Evolutionary conservation across 1,284 basidiomycete genomes (phyloP).

Genomic region (Cryptococcus sp.): DNA sequence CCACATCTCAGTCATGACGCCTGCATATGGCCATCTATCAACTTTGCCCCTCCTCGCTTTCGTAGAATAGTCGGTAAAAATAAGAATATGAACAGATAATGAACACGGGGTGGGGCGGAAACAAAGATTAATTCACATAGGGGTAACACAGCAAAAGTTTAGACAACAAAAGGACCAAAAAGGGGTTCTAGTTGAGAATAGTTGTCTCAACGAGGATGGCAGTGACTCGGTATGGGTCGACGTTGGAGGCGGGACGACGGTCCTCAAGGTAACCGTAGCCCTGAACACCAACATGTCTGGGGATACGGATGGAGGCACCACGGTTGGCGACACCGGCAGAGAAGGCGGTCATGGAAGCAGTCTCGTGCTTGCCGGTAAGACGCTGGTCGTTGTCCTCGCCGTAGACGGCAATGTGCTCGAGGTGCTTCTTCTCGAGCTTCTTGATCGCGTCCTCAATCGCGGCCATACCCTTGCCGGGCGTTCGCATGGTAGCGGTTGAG

Average conservation of each 20-base stretch:
- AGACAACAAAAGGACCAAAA: background rate
- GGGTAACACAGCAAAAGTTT: background rate
- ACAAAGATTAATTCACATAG: background rate
- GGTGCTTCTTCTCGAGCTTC: slow-evolving; percentile 78
- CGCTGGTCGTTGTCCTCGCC: slow-evolving; percentile 95
- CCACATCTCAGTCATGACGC: background rate
- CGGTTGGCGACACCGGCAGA: slow-evolving; percentile 96
- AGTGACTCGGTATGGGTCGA: slow-evolving; percentile 85
- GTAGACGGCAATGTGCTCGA: slow-evolving; percentile 93
- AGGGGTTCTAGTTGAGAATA: slow-evolving; percentile 42
- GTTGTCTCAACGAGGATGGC: slow-evolving; percentile 93
- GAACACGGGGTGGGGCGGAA: background rate
- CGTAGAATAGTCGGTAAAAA: background rate
- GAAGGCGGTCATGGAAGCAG: slow-evolving; percentile 90
- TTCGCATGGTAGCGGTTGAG: slow-evolving; percentile 88
- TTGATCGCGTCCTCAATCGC: slow-evolving; percentile 90
- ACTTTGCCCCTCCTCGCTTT: background rate
- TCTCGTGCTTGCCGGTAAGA: slow-evolving; percentile 90
- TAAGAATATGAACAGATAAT: background rate
- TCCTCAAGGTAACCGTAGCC: slow-evolving; percentile 97
- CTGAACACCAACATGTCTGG: slow-evolving; percentile 85
- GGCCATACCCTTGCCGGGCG: slow-evolving; percentile 85
- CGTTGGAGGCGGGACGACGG: slow-evolving; percentile 95
- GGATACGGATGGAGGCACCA: slow-evolving; percentile 80
- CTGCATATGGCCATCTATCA: background rate